Base-by-base conservation (phyloP, 208 protist species). In the Plasmodiophora brassicae region DNA sequence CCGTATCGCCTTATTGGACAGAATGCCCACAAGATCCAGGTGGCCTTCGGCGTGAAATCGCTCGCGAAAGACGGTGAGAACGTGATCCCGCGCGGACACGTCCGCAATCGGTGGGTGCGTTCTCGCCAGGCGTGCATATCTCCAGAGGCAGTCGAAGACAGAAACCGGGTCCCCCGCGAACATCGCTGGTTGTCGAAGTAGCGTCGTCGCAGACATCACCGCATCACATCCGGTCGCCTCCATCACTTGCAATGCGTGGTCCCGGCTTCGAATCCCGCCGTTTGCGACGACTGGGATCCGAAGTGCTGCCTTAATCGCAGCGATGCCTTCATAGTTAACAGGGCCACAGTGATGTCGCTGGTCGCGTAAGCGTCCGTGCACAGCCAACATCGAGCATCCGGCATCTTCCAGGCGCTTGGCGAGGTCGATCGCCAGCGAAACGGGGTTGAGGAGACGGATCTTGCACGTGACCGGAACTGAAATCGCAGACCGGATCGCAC, bases 391-490 rank as follows among this genome's bases (percentile, higher is more conserved):
- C 44, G 54, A 83, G 38, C 71, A 44, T 39, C 86, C 86, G 41
- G 86, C 86, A 35, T 45, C 10, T 88, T 88, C 53, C 28, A 88
- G 25, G 20, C 50, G 14, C 25, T 57, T 14, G 20, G 50, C 14
- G 14, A 57, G 25, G 14, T 57, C 50, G 20, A 57, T 28, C 25
- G 50, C 25, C 25, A 28, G 50, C 50, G 14, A 28, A 14, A 57
- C 14, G 0, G 65, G n/a, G 1, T 14, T 71, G 45, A 90, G 71
- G 20, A 91, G 43, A 10, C 90, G 43, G 14, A 92, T 92, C 41
- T 92, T 92, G 0, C 46, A 71, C 14, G 90, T 91, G 14, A 92
- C 88, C 36, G 90, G 90, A 36, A 92, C 35, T 8, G 22, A 35
- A 32, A 90, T 28, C 20, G 50, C 50, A 14, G 14, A 28, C 50